Conservation (phyloP, 768 basidiomycete species). For the Hortiboletus campestris region DNA sequence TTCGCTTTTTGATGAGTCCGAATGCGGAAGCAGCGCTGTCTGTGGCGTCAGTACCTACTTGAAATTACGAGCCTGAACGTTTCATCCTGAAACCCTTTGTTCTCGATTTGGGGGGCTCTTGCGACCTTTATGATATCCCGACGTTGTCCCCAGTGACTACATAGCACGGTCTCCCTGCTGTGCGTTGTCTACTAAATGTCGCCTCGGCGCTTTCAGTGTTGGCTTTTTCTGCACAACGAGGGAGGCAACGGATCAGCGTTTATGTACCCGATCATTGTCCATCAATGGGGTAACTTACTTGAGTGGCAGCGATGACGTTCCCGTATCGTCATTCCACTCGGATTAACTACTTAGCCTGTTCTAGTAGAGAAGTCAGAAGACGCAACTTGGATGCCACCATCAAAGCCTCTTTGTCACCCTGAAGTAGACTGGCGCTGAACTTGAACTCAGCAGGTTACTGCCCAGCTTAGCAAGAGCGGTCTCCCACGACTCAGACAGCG, state of each 20-base stretch:
- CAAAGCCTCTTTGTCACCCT: slow-evolving; percentile 8
- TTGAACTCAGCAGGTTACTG: neutral
- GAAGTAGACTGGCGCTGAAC: neutral
- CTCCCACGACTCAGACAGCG: neutral
- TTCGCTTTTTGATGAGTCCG: neutral
- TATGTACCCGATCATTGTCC: neutral
- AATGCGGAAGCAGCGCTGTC: no score
- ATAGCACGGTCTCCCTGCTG: neutral
- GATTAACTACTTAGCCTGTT: slow-evolving; percentile 1
- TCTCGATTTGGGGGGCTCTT: neutral
- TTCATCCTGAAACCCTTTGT: neutral
- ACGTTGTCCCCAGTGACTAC: neutral
- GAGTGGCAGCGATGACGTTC: neutral
- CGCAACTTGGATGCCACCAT: neutral
- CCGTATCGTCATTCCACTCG: neutral
- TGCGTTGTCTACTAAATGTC: neutral
- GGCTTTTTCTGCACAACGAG: neutral
- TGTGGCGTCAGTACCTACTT: neutral
- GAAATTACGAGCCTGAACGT: neutral
- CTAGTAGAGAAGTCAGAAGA: neutral
- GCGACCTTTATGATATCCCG: neutral
- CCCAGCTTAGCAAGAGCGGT: neutral
- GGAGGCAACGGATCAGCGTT: no score
- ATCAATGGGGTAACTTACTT: no score
- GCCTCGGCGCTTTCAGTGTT: neutral